A percentile compares a stretch with the other conserved stretches of the same genome.
phyloP scores from a whole-genome alignment of 345 rosid genomes.

The Eucalyptus rudis region DNA sequence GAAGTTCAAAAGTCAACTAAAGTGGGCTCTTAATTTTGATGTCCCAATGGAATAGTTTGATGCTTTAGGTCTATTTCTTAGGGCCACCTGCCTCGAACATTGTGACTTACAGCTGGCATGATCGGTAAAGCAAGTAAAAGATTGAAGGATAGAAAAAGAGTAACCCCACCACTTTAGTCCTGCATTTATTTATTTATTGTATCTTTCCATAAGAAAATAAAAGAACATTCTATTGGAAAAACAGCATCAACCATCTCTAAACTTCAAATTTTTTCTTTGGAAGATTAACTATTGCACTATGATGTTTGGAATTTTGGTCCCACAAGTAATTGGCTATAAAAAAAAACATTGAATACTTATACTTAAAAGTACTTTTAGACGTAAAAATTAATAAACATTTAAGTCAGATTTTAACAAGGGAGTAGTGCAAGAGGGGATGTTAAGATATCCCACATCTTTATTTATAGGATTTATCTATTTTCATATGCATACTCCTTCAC shows the following conservation, averaged over 20 bases:
- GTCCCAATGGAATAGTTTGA: neutral
- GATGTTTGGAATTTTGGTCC: neutral
- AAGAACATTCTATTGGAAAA: neutral
- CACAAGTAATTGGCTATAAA: neutral
- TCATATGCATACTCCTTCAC: rapidly evolving
- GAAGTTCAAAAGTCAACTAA: neutral
- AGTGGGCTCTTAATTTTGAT: neutral
- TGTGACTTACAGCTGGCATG: neutral
- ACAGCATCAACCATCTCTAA: neutral
- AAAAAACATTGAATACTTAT: neutral
- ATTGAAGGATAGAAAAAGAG: neutral
- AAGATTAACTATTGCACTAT: neutral
- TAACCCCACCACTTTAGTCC: neutral
- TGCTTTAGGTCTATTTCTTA: neutral
- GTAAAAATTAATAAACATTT: neutral
- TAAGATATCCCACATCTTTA: neutral
- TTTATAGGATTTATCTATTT: neutral
- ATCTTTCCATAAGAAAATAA: neutral
- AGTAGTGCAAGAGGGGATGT: neutral
- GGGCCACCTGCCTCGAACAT: neutral
- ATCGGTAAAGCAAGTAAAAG: neutral
- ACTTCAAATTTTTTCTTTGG: neutral
- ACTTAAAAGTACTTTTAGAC: neutral
- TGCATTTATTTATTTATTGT: neutral
- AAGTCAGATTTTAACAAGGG: neutral